A percentile compares a stretch with the other conserved stretches of the same genome.
phyloP scores from a whole-genome alignment of 345 rosid genomes.

The Gossypium herbaceum region DNA sequence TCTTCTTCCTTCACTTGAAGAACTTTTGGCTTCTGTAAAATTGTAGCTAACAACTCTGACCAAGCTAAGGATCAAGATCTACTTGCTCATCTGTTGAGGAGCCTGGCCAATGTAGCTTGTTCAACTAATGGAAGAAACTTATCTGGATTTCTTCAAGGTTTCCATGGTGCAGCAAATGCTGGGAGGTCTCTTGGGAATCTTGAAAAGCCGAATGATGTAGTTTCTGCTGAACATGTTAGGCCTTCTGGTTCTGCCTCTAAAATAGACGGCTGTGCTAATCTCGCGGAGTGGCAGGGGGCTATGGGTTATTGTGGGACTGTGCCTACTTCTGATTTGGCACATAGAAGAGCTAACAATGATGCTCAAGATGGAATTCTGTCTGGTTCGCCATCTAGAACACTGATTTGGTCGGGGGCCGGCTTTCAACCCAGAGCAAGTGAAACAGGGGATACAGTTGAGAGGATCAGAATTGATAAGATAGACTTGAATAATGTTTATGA shows the following conservation, averaged over 20 bases:
- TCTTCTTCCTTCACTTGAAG: conserved; percentile 6
- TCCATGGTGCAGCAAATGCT: conserved; percentile 30
- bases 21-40: conserved; percentile 15
- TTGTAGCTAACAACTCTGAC: conserved; percentile 53
- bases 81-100: conserved; percentile 54
- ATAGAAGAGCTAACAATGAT: conserved; percentile 18
- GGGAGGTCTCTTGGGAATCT: conserved; percentile 30
- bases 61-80: conserved; percentile 54
- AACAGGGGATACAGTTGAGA: conserved; percentile 20
- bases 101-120: conserved; percentile 39
- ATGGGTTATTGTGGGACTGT: conserved; percentile 21
- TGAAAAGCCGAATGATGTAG: conserved; percentile 22
- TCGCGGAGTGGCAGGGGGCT: conserved; percentile 22
- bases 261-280: conserved; percentile 22
- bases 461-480: conserved; percentile 40
- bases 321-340: conserved; percentile 26
- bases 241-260: conserved; percentile 31
- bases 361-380: conserved; percentile 14
- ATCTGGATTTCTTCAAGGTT: conserved; percentile 43
- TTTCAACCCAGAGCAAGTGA: conserved; percentile 23
- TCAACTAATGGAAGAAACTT: conserved; percentile 34
- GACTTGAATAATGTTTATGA: conserved; percentile 58
- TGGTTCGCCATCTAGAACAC: conserved; percentile 15
- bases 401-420: conserved; percentile 18
- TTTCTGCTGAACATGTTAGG: conserved; percentile 26